Base-by-base conservation (phyloP, 805 yeast species). In the Candida sphagnicola region DNA sequence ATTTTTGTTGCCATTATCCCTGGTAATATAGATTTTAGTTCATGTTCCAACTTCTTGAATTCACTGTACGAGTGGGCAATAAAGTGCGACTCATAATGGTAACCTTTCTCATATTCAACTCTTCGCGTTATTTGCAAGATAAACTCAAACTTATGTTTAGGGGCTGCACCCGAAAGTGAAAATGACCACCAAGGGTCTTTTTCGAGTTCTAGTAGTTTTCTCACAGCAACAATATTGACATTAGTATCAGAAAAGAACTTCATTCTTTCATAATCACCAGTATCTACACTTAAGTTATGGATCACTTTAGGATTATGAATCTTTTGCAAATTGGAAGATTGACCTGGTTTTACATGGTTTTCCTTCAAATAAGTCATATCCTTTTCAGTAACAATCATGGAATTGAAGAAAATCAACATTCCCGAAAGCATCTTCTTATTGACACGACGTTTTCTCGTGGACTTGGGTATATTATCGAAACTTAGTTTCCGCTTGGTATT, bases 401-500 rank as follows among this genome's bases (percentile, higher is more conserved):
- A 82, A 49, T 85, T 86, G 62, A 78, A 85, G 45, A 87, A 68
- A 52, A 88, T 65, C 18, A 85, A 59, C 14, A 89, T 57, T 35
- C 85, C 65, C 29, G 82, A 74, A 33, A 78, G 69, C n/a, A 87
- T 41, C 49, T 83, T 84, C 41, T 65, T 61, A 16, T 79, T 79
- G 34, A 81, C 60, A 46, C 84, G 76, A 49, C 76, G 74, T 21
- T 88, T 69, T 51, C 93, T 82, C 2, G 66, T 67, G 26, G 70
- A 62, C 26, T 88, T 77, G 18, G 35, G 28, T 8, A 33, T 23
- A 16, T n/a, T 13, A 12, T 23, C 28, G 11, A 21, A 18, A n/a
- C 77, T 65, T 44, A 84, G 87, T 12, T 80, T 82, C 23, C 96
- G 67, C 56, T 86, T 78, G 15, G 72, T 62, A 58, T 85, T 82